These are phyloP conservation scores for Phytophthora colocasiae DNA, from an alignment of 352 stramenopile genomes.

Conservation along the genomic window DNA sequence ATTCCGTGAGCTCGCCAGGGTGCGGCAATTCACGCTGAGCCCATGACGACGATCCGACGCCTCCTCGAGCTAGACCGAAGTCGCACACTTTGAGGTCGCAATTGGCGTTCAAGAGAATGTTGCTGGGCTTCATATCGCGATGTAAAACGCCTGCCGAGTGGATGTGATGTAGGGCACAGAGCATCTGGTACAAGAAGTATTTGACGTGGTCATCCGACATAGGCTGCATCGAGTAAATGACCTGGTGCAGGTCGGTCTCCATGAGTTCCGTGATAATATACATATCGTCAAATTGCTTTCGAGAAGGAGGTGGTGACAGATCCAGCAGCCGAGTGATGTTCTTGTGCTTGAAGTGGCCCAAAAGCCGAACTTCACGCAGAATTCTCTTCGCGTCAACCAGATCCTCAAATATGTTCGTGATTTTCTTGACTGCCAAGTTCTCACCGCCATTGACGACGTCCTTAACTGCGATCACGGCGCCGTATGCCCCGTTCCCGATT, in stretches of 20 bases:
- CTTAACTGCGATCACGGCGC: slow-evolving; percentile 89
- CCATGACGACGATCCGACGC: slow-evolving; percentile 34
- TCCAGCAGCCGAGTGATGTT: slow-evolving; percentile 95
- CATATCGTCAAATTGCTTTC: slow-evolving; percentile 96
- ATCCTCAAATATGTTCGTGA: slow-evolving; percentile 94
- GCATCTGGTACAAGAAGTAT: slow-evolving; percentile 86
- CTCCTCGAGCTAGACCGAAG: slow-evolving; percentile 77
- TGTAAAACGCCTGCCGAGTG: slow-evolving; percentile 93
- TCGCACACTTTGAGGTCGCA: slow-evolving; percentile 86
- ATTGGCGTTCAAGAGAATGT: slow-evolving; percentile 84
- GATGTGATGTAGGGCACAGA: slow-evolving; percentile 91
- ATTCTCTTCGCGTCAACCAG: slow-evolving; percentile 99
- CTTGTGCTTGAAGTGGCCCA: slow-evolving; percentile 90
- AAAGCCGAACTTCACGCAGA: slow-evolving; percentile 92
- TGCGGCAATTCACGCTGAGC: slow-evolving; percentile 3
- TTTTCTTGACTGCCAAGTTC: slow-evolving; percentile 95
- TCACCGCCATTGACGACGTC: slow-evolving; percentile 52
- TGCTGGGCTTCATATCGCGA: slow-evolving; percentile 86
- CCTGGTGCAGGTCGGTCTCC: slow-evolving; percentile 96
- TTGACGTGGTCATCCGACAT: slow-evolving; percentile 91
- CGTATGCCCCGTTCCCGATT: slow-evolving; percentile 90
- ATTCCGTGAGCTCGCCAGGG: slow-evolving; percentile 61
- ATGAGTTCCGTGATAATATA: slow-evolving; percentile 98
- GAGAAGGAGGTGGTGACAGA: slow-evolving; percentile 90
- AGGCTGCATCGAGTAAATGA: slow-evolving; percentile 95